phyloP scores from a whole-genome alignment of 108 stramenopile genomes.

The Skeletonema grethae region DNA sequence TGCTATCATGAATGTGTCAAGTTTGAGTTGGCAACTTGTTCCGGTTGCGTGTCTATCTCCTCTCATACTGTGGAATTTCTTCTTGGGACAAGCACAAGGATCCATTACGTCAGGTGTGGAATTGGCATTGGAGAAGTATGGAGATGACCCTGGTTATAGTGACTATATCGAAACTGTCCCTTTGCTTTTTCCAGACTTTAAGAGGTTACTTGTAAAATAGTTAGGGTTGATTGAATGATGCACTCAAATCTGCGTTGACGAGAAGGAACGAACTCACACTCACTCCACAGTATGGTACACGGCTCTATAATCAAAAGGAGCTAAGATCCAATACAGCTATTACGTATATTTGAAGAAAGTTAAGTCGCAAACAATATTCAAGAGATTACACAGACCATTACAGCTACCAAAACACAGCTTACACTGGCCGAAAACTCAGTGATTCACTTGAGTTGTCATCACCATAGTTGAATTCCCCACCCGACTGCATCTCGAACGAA shows the following conservation, averaged over 20 bases:
- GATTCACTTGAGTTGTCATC: not conserved
- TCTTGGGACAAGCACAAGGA: slow-evolving; percentile 68
- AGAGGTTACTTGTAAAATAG: not conserved
- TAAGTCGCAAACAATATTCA: not conserved
- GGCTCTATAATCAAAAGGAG: no score
- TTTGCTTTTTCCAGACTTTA: slow-evolving; percentile 55
- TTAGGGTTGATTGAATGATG: no score
- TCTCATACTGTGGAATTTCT: slow-evolving; percentile 61
- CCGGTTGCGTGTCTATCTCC: slow-evolving; percentile 54
- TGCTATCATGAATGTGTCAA: slow-evolving; percentile 67
- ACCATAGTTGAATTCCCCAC: not conserved
- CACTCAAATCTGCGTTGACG: no score
- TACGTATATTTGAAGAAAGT: no score
- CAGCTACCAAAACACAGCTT: not conserved
- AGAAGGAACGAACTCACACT: no score
- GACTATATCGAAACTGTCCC: slow-evolving; percentile 61
- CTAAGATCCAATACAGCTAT: no score
- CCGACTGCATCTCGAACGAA: slow-evolving; percentile 6
- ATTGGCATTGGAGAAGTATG: slow-evolving; percentile 62
- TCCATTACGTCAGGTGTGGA: slow-evolving; percentile 46
- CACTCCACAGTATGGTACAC: no score
- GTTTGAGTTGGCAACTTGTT: slow-evolving; percentile 25
- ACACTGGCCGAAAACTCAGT: not conserved
- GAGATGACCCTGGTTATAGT: slow-evolving; percentile 49
- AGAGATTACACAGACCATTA: not conserved